Base-by-base conservation (phyloP, 768 basidiomycete genomes). In the Clitopilus passeckerianus region DNA sequence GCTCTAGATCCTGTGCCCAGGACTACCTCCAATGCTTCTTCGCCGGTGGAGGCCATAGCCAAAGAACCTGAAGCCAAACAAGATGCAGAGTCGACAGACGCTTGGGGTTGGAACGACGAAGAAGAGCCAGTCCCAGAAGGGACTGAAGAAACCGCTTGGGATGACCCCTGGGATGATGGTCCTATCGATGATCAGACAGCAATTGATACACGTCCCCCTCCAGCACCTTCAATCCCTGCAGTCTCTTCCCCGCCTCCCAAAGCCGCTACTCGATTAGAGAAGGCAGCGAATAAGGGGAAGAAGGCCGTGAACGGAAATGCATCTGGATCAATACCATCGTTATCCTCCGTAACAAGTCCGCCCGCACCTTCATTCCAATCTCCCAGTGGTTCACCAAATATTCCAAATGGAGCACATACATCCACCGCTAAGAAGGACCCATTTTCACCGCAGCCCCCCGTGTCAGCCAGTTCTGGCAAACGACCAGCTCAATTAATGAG, bases 61-160 rank as follows among this genome's bases (percentile, higher is more conserved):
- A 59, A 61, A 20, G 53, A 60, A 50, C 54, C 60, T 33, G 69
- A 70, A 54, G 57, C 66, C 27, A 30, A 30, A 30, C 27, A 30
- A 5, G 78, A 78, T 23, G 70, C 75, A 14, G 80, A 83, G 62
- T 71, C 83, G 8, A 75, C 71, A 15, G 85, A 87, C 64, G 84
- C 89, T 0, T 93, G 91, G 91, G 91, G 86, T 1, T 91, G 86
- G 86, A 86, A 90, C 37, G 84, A 85, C 43, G 84, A 84, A 30
- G 77, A 77, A 12, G 76, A 72, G 6, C 54, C 67, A 7, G 10
- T 18, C 12, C 46, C 46, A n/a, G 46, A 50, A 20, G 46, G n/a
- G 10, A 65, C 74, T 3, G 82, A 80, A 59, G 80, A 82, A 57
- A 74, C 71, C 30, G 69, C 76, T 15, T 87, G 86, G 81, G 89